Conservation (phyloP, 352 stramenopile genomes). For the Pythium dissimile region DNA sequence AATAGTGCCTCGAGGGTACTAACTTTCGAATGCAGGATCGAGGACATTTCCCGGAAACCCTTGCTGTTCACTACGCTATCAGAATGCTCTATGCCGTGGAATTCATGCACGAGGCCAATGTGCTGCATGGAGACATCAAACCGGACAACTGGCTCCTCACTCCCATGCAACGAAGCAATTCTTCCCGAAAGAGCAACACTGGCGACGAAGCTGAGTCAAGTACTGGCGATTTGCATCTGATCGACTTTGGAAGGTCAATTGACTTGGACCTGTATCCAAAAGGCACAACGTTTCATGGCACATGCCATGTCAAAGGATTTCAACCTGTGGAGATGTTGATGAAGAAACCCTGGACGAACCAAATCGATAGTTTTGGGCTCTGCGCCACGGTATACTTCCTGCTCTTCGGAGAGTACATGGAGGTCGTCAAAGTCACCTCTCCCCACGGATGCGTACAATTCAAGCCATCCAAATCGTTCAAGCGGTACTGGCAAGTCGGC, state of each 20-base stretch:
- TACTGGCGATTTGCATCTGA: constrained; percentile 59
- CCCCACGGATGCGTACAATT: constrained; percentile 30
- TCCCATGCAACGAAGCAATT: constrained; percentile 18
- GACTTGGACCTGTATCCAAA: constrained; percentile 58
- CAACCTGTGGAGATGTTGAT: constrained; percentile 84
- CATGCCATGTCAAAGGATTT: constrained; percentile 84
- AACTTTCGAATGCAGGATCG: constrained; percentile 28
- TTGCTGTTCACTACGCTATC: constrained; percentile 76
- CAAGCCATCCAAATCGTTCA: constrained; percentile 53
- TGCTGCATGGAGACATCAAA: constrained; percentile 86
- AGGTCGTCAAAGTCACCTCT: constrained; percentile 36
- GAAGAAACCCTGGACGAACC: constrained; percentile 63
- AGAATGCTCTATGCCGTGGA: constrained; percentile 77
- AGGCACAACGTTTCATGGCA: constrained; percentile 56
- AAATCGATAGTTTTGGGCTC: constrained; percentile 86
- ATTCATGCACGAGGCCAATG: constrained; percentile 46
- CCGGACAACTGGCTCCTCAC: constrained; percentile 84
- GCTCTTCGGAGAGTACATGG: constrained; percentile 85
- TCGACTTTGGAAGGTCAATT: constrained; percentile 84
- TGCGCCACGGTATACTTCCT: constrained; percentile 75
- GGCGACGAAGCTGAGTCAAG: neutral
- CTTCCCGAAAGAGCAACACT: neutral
- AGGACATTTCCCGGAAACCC: constrained; percentile 57
- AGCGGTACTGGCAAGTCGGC: constrained; percentile 75
- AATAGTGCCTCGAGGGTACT: neutral